phyloP scores from a whole-genome alignment of 73 alveolate species.

The Paramecium tetraurelia region DNA sequence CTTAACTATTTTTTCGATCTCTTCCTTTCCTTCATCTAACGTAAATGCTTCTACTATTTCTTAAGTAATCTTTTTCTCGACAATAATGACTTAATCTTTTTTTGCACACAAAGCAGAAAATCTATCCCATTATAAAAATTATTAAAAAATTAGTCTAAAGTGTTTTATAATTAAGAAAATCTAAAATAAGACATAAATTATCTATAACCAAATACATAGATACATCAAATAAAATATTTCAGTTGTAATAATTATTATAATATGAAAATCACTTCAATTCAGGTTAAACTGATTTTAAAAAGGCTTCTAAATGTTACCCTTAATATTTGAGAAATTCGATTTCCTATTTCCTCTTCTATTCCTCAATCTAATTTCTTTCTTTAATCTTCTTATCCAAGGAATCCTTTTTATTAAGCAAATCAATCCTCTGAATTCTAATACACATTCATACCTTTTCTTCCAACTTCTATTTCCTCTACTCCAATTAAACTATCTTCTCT shows the following conservation, averaged over 20 bases:
- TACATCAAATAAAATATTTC: not conserved
- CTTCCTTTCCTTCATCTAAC: not conserved
- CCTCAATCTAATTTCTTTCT: constrained; percentile 90
- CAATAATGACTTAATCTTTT: not conserved
- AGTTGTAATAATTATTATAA: not conserved
- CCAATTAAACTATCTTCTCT: constrained; percentile 80
- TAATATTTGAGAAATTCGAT: constrained; percentile 88
- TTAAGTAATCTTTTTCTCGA: not conserved
- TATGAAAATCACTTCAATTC: constrained; percentile 41
- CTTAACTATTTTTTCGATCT: not conserved
- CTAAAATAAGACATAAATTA: not conserved
- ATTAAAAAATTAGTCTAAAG: not conserved
- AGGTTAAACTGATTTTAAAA: constrained; percentile 75
- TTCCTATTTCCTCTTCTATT: constrained; percentile 86
- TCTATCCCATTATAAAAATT: not conserved
- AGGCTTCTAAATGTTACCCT: constrained; percentile 82
- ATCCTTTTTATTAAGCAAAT: constrained; percentile 83
- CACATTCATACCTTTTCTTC: constrained; percentile 74
- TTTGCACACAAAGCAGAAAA: not conserved
- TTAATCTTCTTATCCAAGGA: constrained; percentile 88
- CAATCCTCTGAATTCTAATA: constrained; percentile 59
- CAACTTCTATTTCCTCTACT: constrained; percentile 77
- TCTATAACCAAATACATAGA: not conserved
- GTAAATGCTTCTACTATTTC: not conserved
- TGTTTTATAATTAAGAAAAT: not conserved